A percentile compares a stretch with the other conserved stretches of the same genome.
phyloP scores from a whole-genome alignment of 2,329 filamentous ascomycete species.

The Penicillium sp. region DNA sequence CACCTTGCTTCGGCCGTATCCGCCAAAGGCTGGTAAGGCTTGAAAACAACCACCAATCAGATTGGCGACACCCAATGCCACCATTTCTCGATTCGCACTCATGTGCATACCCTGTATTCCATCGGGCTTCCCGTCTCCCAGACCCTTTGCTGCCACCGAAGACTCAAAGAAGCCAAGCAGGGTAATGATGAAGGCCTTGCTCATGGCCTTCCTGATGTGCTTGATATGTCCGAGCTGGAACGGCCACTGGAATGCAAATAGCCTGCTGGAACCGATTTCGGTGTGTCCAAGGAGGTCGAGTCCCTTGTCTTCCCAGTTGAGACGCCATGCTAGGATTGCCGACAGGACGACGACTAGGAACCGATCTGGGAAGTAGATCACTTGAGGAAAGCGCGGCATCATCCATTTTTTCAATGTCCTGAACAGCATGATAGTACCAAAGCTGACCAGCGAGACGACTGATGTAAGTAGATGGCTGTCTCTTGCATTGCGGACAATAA shows the following conservation, averaged over 20 bases:
- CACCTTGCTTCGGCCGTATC: slow-evolving; percentile 92
- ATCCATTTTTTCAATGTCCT: slow-evolving; percentile 75
- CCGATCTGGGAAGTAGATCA: slow-evolving; percentile 87
- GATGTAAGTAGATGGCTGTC: slow-evolving; percentile 70
- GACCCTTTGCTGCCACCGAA: slow-evolving; percentile 87
- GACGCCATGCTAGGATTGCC: slow-evolving; percentile 68
- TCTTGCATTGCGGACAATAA: slow-evolving; percentile 63
- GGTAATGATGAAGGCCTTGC: slow-evolving; percentile 87
- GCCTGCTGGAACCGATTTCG: slow-evolving; percentile 62
- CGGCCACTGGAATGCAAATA: slow-evolving; percentile 81
- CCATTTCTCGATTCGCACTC: slow-evolving; percentile 87
- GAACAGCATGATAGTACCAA: slow-evolving; percentile 84
- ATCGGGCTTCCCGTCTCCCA: slow-evolving; percentile 59
- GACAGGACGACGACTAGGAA: slow-evolving; percentile 84
- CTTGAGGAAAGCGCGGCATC: slow-evolving; percentile 69
- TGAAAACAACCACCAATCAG: slow-evolving; percentile 89
- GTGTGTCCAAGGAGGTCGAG: slow-evolving; percentile 79
- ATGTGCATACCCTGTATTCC: slow-evolving; percentile 73
- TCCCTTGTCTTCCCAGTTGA: slow-evolving; percentile 73
- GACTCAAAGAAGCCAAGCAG: slow-evolving; percentile 98
- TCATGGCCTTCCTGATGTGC: slow-evolving; percentile 79
- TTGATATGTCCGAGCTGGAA: slow-evolving; percentile 70
- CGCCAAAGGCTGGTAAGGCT: slow-evolving; percentile 89
- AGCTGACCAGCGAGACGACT: slow-evolving; percentile 70
- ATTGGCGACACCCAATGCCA: slow-evolving; percentile 86